Percentiles rank a stretch among this genome's conserved stretches.
These are phyloP conservation scores for Cutaneotrichosporon cavernicola DNA, from an alignment of 1,284 basidiomycete genomes.

Conservation along the genomic window DNA sequence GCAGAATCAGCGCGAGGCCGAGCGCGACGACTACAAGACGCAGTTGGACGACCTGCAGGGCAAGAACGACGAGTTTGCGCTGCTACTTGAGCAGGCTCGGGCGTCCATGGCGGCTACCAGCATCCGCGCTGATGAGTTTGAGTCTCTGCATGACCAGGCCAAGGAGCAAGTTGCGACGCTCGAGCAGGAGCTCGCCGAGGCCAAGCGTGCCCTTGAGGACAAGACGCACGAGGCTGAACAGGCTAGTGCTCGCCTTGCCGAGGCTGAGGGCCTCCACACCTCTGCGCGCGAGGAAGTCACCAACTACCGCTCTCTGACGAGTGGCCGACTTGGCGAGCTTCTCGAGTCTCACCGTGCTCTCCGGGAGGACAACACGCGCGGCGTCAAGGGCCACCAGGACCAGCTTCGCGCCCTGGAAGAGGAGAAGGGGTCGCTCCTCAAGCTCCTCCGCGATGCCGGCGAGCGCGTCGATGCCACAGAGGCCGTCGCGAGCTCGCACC, in stretches of 20 bases:
- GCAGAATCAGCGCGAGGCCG: slow-evolving; percentile 74
- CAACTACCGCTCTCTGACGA: slow-evolving; percentile 75
- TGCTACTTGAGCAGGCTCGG: slow-evolving; percentile 80
- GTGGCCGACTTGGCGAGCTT: slow-evolving; percentile 76
- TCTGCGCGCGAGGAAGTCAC: slow-evolving; percentile 88
- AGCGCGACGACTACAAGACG: slow-evolving; percentile 64
- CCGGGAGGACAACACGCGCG: slow-evolving; percentile 72
- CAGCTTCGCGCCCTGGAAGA: slow-evolving; percentile 75
- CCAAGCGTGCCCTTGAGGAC: slow-evolving; percentile 73
- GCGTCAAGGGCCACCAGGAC: slow-evolving; percentile 70
- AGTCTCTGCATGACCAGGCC: slow-evolving; percentile 68
- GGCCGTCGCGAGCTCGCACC: slow-evolving; percentile 68
- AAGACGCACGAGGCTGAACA: slow-evolving; percentile 69
- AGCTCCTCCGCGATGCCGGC: slow-evolving; percentile 73
- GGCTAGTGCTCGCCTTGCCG: slow-evolving; percentile 63
- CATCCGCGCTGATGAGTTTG: slow-evolving; percentile 67
- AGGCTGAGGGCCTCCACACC: slow-evolving; percentile 80
- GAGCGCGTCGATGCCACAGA: slow-evolving; percentile 69
- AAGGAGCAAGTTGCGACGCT: slow-evolving; percentile 66
- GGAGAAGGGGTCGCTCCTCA: slow-evolving; percentile 69
- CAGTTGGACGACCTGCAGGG: slow-evolving; percentile 70
- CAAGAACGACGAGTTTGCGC: slow-evolving; percentile 77
- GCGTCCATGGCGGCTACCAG: slow-evolving; percentile 73
- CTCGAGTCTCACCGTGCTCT: slow-evolving; percentile 78
- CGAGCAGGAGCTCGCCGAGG: slow-evolving; percentile 71